Evolutionary conservation across 2,329 filamentous ascomycete species (phyloP), one percentile per base, ranked within the genome.

Genomic region (Fonsecaea erecta): DNA sequence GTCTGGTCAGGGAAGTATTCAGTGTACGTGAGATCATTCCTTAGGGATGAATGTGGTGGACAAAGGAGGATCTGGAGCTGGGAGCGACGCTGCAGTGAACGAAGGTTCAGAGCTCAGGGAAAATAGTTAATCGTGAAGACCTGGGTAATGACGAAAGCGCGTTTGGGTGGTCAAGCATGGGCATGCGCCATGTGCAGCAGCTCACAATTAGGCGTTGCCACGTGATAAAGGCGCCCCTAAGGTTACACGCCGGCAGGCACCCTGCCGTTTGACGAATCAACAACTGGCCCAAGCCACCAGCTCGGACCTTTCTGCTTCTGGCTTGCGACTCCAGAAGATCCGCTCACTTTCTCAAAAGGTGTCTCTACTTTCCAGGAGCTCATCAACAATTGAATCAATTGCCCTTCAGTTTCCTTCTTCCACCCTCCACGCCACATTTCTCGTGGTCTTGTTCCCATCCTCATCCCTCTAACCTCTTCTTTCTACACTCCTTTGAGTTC

Each of bases 331-430:
- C 32, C 53, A 56, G 53, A 56, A 26, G 57, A 35, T 60, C 57
- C 55, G 60, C 53, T 64, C 52, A 59, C 64, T 62, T 67, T 64
- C 61, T 58, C 37, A 51, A 66, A 65, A 68, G 63, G 66, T 68
- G 66, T 68, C 63, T 63, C 56, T 21, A 56, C 26, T 35, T 60
- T 43, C 58, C 66, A 65, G 60, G 58, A 68, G 66, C 66, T 68
- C 66, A 69, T 63, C 59, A 67, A 66, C 64, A 64, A 61, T 59
- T 46, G 40, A 62, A 46, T 55, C 46, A n/a, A 30, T 56, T 52
- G 30, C 46, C 55, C 52, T 24, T 28, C 65, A 57, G 28, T 64
- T 52, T 32, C 60, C 40, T 52, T 57, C 62, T 35, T 34, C 24
- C 30, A 28, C 57, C 28, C 34, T 0, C 46, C 32, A 52, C 43